Evolutionary conservation across 352 stramenopile species (phyloP), one percentile per base, ranked within the genome.

Genomic region (Elongisporangium anandrum): DNA sequence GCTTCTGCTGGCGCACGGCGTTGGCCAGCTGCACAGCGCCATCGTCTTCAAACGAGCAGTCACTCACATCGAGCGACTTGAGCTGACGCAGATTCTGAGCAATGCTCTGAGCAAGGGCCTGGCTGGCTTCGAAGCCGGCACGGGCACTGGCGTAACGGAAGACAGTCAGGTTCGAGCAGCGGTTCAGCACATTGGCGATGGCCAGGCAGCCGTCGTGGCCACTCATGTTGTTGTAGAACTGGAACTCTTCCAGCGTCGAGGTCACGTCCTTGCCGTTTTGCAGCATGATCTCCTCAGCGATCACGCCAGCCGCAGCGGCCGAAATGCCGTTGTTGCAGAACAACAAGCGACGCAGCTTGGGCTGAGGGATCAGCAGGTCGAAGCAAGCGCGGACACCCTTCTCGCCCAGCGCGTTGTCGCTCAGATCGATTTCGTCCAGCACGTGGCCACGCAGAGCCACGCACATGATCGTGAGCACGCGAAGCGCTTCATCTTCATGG

Each of bases 191-290:
- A 24, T 66, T 65, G 13, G 81, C 83, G 19, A 90, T 57, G 6
- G 83, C 83, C 5, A 86, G 34, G 10, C 73, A 81, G 45, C 83
- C 83, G 45, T 90, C 83, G 63, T 82, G 73, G 38, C 83, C 83
- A 57, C 83, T 92, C 83, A 92, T 92, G 67, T 92, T 92, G 72
- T 92, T 92, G 70, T 90, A 92, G 56, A 92, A 92, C 60, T 90
- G 81, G 58, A 91, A 92, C 54, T 87, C 77, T 29, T 90, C 73
- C 8, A 92, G 64, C 13, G 78, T 73, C 57, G 77, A 86, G 10
- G 54, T 20, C 8, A 58, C 63, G 16, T 72, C 59, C 3, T 58
- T 26, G 5, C 76, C 76, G 48, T 85, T 86, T 64, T 91, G 79
- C n/a, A 91, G 57, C 23, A 91, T 64, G 48, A 92, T 84, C 22